Evolutionary conservation across 257 asterid genomes (phyloP), one percentile per base, ranked within the genome.

Genomic region (Capsicum chinense): DNA sequence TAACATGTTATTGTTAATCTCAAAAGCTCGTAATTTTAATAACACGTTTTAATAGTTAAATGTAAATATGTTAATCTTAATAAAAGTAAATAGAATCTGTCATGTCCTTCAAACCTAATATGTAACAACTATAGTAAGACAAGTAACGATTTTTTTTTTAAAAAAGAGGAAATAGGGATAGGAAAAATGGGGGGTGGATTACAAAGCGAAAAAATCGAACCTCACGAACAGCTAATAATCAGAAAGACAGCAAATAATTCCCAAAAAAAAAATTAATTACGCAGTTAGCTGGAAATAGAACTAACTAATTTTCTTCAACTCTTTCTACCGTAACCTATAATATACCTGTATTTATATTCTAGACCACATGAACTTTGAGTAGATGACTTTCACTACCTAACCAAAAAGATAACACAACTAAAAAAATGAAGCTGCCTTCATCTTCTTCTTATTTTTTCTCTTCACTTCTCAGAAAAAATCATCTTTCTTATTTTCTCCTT

Each of bases 381-480:
- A 78, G 16, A 54, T 78, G 26, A 78, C 33, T 78, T 14, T 78
- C 16, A 78, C 50, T 33, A 54, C 81, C 63, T 44, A 88, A 74
- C 73, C 13, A 33, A 64, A 47, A 57, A 56, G 52, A 57, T 12
- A 37, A 35, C 35, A 17, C 19, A 59, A 21, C 56, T 48, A 82
- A 21, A 10, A 48, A 2, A 74, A 88, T 88, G 91, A 90, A 90
- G 84, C 68, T 89, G 50, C 63, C 84, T 64, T 47, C 82, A 69
- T 44, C 80, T 70, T 17, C 90, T 10, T 85, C 89, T 67, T 58
- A 90, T 17, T 71, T 89, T 17, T 13, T 89, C n/a, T 39, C 89
- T 64, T 56, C 80, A 7, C 16, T 78, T 78, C 82, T 78, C 9
- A 67, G 78, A 26, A 88, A 88, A 83, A 9, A 81, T 9, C 88